Base-by-base conservation (phyloP, 2,329 filamentous ascomycete genomes). In the Ophiostoma ulmi region DNA sequence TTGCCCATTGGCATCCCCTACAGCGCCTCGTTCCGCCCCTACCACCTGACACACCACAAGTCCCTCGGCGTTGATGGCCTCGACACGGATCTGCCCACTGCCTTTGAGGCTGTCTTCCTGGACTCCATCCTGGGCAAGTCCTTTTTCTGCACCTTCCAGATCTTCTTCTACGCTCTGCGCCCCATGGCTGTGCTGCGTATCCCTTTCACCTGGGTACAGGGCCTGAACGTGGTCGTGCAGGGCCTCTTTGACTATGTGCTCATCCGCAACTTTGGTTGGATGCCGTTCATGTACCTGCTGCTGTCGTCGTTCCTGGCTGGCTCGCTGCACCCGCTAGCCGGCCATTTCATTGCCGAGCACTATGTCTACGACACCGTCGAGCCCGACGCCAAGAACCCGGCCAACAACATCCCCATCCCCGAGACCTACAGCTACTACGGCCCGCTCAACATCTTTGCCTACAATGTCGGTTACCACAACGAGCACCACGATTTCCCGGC, bases 401-500 rank as follows among this genome's bases (percentile, higher is more conserved):
- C 84, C 35, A 90, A 89, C 75, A 80, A 82, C 58, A 82, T 91
- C 61, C 85, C 89, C 20, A 86, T 97, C 5, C 94, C 95, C 2
- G 95, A 99, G 84, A 99, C 95, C 0, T 99, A 93, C 82, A 94
- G 91, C 67, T 99, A 99, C 86, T 99, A 99, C 79, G 95, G 95
- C 0, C 88, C 91, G 0, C 86, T 98, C 74, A 99, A 99, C 82
- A 81, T 93, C 76, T 81, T 99, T 68, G 97, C 94, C 0, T 99
- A 98, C 85, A 99, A 99, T 76, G 95, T 99, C 65, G 95, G 95
- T 69, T 83, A 97, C 77, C 95, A 99, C 84, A 99, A 99, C 79
- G 95, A 99, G 84, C 95, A 99, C 81, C 95, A 99, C 80, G 95
- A 99, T 80, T 99, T 99, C 82, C 95, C 95, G 13, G 95, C 95